These are phyloP conservation scores for Hymenoscyphus linearis DNA, from an alignment of 2,329 filamentous ascomycete genomes.

Conservation along the genomic window DNA sequence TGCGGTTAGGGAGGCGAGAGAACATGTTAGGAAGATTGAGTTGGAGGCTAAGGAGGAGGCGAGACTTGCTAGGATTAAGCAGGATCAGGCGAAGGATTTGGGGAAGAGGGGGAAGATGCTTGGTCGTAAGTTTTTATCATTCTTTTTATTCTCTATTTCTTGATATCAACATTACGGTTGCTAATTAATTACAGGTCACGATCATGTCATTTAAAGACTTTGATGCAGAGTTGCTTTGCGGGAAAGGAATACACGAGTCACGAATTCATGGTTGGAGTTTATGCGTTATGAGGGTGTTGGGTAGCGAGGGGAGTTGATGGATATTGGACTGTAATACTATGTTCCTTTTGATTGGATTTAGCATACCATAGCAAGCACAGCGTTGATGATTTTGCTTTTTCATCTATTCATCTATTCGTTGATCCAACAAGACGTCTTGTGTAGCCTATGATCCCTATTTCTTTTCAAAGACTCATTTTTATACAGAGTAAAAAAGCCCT, in stretches of 20 bases:
- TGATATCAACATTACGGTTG: background rate
- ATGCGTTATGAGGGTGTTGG: background rate
- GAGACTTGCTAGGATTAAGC: conserved; percentile 61
- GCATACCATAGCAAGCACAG: background rate
- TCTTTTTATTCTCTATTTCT: background rate
- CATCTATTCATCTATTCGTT: background rate
- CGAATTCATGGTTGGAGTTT: background rate
- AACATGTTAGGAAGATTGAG: conserved; percentile 59
- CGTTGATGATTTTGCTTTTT: background rate
- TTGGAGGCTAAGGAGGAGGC: conserved; percentile 61
- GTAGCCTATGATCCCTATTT: too few relatives aligned
- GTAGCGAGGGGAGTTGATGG: background rate
- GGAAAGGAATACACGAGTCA: background rate
- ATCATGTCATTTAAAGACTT: too few relatives aligned
- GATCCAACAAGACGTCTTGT: too few relatives aligned
- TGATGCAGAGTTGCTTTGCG: too few relatives aligned
- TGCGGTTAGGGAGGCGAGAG: conserved; percentile 57
- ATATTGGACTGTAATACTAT: background rate
- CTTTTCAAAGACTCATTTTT: too few relatives aligned
- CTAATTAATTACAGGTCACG: background rate
- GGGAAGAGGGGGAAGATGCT: conserved; percentile 66
- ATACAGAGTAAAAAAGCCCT: too few relatives aligned
- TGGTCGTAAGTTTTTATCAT: conserved; percentile 50
- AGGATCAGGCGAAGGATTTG: conserved; percentile 58
- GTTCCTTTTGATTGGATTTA: background rate